Base-by-base conservation (phyloP, 176 grass and related monocot species). In the Lolium multiflorum region DNA sequence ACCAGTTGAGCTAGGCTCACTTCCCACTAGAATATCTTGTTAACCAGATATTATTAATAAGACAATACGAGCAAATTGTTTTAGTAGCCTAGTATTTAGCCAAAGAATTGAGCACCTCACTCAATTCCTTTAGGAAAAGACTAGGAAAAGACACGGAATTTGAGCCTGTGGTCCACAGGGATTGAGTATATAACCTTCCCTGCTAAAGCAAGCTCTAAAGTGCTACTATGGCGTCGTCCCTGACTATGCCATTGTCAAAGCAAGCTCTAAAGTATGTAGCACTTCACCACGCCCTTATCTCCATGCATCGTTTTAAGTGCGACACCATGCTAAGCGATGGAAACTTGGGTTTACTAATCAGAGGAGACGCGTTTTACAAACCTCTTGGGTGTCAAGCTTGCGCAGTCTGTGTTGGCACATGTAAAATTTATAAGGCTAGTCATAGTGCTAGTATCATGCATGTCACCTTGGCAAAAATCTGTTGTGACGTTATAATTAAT, bases 261-360 rank as follows among this genome's bases (percentile, higher is more conserved):
- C n/a, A n/a, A n/a, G n/a, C n/a, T n/a, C n/a, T n/a, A 20, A 41
- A 48, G 13, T 74, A n/a, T 68, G 65, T 52, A 63, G 5, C 71
- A 73, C 43, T 49, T 73, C 66, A 38, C 16, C 16, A 20, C 38
- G 17, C 17, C 39, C 13, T 52, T 16, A n/a, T 52, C 50, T 52
- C 50, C 71, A 24, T 73, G 70, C 46, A 9, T 16, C 71, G n/a
- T 50, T 74, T 21, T 74, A 74, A 22, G 46, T 25, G 47, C 13
- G 71, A 51, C 72, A 75, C 47, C 71, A 24, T 71, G 79, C 21
- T 78, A 59, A 87, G n/a, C 61, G 84, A 90, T 83, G 22, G 60
- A 79, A 87, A 87, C 73, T 37, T 78, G 35, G 58, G 72, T 52
- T 56, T 49, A 72, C 62, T 78, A 35, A 86, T 82, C 79, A 80